Conservation (phyloP, 1,284 basidiomycete species). For the Megacollybia platyphylla region DNA sequence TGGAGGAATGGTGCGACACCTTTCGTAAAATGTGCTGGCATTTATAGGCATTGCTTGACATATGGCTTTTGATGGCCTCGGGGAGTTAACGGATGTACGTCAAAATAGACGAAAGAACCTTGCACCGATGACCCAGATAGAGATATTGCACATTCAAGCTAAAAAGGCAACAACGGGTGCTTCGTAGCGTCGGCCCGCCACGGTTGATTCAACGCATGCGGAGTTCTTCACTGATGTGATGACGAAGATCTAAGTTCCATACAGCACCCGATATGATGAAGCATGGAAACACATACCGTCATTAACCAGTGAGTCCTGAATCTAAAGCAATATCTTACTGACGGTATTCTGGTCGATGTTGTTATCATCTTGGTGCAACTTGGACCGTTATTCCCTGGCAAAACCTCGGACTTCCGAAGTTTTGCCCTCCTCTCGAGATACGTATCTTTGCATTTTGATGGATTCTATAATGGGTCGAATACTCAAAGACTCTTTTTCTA, state of each 20-base stretch:
- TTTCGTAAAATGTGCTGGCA: conserved; percentile 4
- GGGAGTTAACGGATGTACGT: conserved; percentile 20
- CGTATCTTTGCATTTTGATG: no score
- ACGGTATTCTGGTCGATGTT: background rate
- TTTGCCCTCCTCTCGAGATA: conserved; percentile 8
- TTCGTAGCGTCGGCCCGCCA: background rate
- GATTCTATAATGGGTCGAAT: no score
- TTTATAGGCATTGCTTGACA: conserved; percentile 12
- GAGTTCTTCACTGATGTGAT: background rate
- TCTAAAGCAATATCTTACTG: background rate
- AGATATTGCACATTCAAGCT: background rate
- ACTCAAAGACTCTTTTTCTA: no score
- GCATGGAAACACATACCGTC: background rate
- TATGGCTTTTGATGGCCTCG: conserved; percentile 14
- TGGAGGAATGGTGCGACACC: conserved; percentile 13
- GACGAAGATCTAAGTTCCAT: background rate
- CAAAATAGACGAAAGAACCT: background rate
- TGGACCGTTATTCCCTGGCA: conserved; percentile 6
- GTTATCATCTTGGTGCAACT: background rate
- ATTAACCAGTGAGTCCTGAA: background rate
- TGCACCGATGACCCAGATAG: background rate
- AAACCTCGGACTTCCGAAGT: conserved; percentile 13
- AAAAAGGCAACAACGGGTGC: background rate
- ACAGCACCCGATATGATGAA: background rate
- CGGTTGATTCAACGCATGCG: background rate